These are phyloP conservation scores for Populus euphratica DNA, from an alignment of 345 rosid genomes.

Conservation along the genomic window DNA sequence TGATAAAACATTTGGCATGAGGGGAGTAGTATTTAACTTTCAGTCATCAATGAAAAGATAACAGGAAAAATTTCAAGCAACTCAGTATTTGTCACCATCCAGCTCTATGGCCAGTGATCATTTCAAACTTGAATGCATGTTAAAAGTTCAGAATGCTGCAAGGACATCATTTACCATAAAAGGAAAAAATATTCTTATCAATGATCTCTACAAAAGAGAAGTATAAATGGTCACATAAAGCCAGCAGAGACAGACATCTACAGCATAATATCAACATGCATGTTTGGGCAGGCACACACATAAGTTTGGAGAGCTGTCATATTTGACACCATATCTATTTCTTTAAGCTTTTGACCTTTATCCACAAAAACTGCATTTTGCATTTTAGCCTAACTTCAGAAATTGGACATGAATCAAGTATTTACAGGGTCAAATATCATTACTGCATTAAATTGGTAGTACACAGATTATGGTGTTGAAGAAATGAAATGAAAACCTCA, in stretches of 20 bases:
- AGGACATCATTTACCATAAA: not conserved
- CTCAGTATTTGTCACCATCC: not conserved
- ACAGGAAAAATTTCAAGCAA: not conserved
- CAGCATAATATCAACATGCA: not conserved
- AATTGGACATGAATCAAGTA: not conserved
- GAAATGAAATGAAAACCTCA: slow-evolving; percentile 1
- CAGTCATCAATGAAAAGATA: not conserved
- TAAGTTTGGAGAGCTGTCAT: not conserved
- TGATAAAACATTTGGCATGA: not conserved
- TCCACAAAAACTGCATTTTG: not conserved
- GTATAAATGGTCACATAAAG: not conserved
- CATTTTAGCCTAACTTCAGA: not conserved
- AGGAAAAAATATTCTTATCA: not conserved
- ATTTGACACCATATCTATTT: not conserved
- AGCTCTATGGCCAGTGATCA: not conserved
- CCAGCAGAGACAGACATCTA: not conserved
- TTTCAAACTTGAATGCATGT: not conserved
- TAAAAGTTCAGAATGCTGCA: not conserved
- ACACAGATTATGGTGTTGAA: not conserved
- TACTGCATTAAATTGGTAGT: not conserved
- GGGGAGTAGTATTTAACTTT: not conserved
- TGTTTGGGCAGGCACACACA: not conserved
- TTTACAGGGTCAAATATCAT: not conserved
- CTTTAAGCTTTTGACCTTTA: not conserved
- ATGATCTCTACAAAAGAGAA: not conserved